Conservation (phyloP, 768 basidiomycete species). For the Gymnopilus dilepis region DNA sequence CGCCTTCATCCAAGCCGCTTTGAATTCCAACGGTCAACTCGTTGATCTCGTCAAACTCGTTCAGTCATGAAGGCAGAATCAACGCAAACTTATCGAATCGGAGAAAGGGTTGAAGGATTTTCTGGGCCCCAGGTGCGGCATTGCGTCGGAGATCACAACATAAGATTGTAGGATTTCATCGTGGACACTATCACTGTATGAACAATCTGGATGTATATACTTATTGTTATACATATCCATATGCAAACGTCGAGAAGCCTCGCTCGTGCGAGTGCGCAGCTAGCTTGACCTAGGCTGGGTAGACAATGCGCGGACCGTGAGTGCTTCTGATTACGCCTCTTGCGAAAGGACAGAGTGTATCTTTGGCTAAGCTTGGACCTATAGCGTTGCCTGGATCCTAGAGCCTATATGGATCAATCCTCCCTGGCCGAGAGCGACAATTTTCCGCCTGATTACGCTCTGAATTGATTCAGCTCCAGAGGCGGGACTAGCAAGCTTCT, state of each 20-base stretch:
- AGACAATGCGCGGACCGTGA: not conserved
- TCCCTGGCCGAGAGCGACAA: slow-evolving; percentile 3
- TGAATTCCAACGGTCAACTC: slow-evolving; percentile 66
- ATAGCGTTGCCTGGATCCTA: not conserved
- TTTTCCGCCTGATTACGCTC: not conserved
- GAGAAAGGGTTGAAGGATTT: slow-evolving; percentile 16
- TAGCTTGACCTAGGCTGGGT: not conserved
- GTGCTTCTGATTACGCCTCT: not conserved
- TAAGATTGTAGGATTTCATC: not conserved
- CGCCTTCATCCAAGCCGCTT: slow-evolving; percentile 77
- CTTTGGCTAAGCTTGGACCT: not conserved
- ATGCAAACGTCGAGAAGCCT: slow-evolving; percentile 1
- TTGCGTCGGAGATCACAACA: slow-evolving; percentile 27
- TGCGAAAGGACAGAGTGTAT: not conserved
- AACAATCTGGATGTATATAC: slow-evolving; percentile 1
- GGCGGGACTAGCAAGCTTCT: not conserved
- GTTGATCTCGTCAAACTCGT: slow-evolving; percentile 57
- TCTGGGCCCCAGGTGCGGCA: slow-evolving; percentile 13
- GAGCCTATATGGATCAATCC: not conserved
- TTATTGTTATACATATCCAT: slow-evolving; percentile 7
- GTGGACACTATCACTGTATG: slow-evolving; percentile 11
- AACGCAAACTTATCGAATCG: slow-evolving; percentile 18
- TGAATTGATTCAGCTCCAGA: not conserved
- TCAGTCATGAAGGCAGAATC: not conserved
- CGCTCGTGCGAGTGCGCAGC: slow-evolving; percentile 7